A percentile compares a stretch with the other conserved stretches of the same genome.
phyloP scores from a whole-genome alignment of 768 basidiomycete species.

The Auricularia sp. region DNA sequence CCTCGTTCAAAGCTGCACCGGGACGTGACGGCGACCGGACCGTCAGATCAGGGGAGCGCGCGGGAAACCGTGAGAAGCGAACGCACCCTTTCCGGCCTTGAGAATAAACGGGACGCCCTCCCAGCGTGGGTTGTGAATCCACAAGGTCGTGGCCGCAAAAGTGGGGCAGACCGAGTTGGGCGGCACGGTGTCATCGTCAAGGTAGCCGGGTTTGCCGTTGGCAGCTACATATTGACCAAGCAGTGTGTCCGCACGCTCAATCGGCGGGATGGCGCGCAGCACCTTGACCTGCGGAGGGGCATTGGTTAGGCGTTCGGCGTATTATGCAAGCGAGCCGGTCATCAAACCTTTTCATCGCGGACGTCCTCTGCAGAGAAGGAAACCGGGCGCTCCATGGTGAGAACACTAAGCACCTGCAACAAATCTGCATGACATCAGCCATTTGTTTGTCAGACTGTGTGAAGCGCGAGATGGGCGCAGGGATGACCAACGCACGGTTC shows the following conservation, averaged over 20 bases:
- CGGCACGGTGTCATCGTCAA: conserved; percentile 93
- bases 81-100: conserved; percentile 91
- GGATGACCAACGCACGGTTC: conserved; percentile 65
- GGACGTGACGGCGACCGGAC: neutral
- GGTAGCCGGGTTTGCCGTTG: conserved; percentile 95
- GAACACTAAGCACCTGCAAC: conserved; percentile 85
- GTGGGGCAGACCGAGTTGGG: conserved; percentile 89
- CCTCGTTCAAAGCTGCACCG: conserved; percentile 80
- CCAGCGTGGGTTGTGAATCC: conserved; percentile 94
- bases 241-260: conserved; percentile 66
- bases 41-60: neutral
- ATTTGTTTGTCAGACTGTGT: conserved; percentile 6
- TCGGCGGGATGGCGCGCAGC: conserved; percentile 79
- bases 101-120: conserved; percentile 98
- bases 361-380: conserved; percentile 97
- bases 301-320: neutral
- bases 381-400: conserved; percentile 97
- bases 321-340: neutral
- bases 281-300: conserved; percentile 73
- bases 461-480: neutral
- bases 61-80: neutral
- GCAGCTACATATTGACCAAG: conserved; percentile 89
- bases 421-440: conserved; percentile 49
- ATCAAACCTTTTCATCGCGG: conserved; percentile 87
- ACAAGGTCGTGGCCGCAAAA: conserved; percentile 81